These are phyloP conservation scores for Serendipita sp. DNA, from an alignment of 768 basidiomycete species.

Conservation along the genomic window DNA sequence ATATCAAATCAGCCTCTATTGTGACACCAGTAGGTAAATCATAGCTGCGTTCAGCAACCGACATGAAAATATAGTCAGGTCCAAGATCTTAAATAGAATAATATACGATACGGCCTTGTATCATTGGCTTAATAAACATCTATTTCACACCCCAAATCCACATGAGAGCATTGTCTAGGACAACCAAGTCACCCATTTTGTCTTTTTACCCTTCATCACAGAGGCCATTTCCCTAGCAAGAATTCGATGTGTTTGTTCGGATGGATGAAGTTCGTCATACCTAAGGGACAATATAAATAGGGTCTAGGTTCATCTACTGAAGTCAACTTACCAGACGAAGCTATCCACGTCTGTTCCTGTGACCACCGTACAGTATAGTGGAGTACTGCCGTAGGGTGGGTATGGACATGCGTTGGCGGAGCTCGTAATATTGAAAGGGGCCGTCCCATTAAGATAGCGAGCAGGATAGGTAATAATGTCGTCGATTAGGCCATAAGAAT, in stretches of 20 bases:
- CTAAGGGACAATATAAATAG: conserved; percentile 11
- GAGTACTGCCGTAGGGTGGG: conserved; percentile 20
- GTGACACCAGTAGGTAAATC: not conserved
- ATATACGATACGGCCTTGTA: not conserved
- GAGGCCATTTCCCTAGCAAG: conserved; percentile 36
- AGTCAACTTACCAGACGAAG: conserved; percentile 36
- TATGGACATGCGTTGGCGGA: conserved; percentile 34
- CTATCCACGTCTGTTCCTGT: conserved; percentile 30
- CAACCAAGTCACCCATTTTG: conserved; percentile 10
- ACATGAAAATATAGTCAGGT: not conserved
- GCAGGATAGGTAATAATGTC: conserved; percentile 39
- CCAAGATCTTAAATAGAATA: not conserved
- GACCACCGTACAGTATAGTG: conserved; percentile 1
- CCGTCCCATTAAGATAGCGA: conserved; percentile 46
- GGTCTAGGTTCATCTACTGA: not conserved
- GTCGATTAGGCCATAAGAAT: conserved; percentile 43
- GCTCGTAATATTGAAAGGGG: conserved; percentile 42
- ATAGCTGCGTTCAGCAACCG: not conserved
- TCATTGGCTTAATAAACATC: not conserved
- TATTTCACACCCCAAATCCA: not conserved
- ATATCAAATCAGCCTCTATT: not conserved
- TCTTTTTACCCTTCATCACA: conserved; percentile 26
- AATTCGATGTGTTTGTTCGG: conserved; percentile 39
- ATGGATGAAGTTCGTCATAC: conserved; percentile 46
- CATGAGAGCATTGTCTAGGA: not conserved